Evolutionary conservation across 805 yeast species (phyloP).

Genomic region (Clavispora phyllophila): DNA sequence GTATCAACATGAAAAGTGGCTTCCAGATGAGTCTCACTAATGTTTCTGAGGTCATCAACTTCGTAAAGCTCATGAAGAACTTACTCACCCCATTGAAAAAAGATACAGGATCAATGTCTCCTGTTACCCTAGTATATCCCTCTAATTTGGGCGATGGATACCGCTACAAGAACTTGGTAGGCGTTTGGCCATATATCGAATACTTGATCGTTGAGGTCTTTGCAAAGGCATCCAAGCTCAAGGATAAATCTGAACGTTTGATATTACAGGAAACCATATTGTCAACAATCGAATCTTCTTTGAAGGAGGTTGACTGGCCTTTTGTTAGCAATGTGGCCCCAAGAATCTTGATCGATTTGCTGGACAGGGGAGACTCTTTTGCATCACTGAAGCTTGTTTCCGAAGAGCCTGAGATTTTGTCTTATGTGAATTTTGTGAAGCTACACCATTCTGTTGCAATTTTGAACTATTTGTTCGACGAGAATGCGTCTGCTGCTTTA

Average conservation of each 20-base stretch:
- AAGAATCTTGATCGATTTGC: conserved; percentile 29
- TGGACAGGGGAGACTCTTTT: conserved; percentile 16
- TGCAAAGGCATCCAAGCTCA: conserved; percentile 42
- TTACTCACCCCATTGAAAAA: conserved; percentile 29
- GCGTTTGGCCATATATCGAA: conserved; percentile 78
- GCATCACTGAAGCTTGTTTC: conserved; percentile 16
- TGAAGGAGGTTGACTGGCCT: conserved; percentile 34
- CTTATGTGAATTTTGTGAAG: conserved; percentile 36
- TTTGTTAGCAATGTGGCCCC: conserved; percentile 51
- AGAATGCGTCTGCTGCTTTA: conserved; percentile 49
- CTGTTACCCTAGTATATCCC: conserved; percentile 48
- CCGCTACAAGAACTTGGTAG: conserved; percentile 45
- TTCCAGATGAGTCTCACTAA: conserved; percentile 42
- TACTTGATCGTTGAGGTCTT: conserved; percentile 66
- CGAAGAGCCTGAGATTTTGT: conserved; percentile 10
- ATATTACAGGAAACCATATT: conserved; percentile 53
- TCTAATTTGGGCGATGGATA: conserved; percentile 54
- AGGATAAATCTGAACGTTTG: conserved; percentile 26
- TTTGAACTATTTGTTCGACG: conserved; percentile 58
- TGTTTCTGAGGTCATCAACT: conserved; percentile 57
- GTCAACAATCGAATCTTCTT: conserved; percentile 40
- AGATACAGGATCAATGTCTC: conserved; percentile 25
- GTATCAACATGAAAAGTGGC: conserved; percentile 9
- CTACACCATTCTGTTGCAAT: conserved; percentile 68
- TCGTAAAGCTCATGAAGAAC: conserved; percentile 47